phyloP scores from a whole-genome alignment of 2,329 filamentous ascomycete species.

The Cladophialophora exuberans region DNA sequence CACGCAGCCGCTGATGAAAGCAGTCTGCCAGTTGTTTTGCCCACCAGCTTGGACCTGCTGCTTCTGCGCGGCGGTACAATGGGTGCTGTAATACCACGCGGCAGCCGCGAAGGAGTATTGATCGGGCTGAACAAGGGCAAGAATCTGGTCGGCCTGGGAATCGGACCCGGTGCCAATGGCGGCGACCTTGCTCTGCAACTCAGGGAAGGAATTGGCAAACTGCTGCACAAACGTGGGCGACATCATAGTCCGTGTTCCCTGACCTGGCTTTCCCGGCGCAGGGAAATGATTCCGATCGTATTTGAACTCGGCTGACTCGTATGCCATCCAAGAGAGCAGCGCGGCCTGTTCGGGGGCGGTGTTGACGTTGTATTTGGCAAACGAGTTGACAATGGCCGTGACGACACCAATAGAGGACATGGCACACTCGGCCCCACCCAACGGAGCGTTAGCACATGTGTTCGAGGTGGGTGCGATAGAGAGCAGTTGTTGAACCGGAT shows the following conservation, averaged over 20 bases:
- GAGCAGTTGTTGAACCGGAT: slow-evolving; percentile 26
- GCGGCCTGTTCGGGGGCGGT: slow-evolving; percentile 66
- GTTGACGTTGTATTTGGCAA: slow-evolving; percentile 61
- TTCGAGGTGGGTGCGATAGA: slow-evolving; percentile 27
- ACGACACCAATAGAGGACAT: slow-evolving; percentile 18
- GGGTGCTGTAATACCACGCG: slow-evolving; percentile 63
- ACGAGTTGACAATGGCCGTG: slow-evolving; percentile 56
- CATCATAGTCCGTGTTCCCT: slow-evolving; percentile 74
- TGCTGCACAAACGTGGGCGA: slow-evolving; percentile 56
- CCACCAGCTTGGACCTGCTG: slow-evolving; percentile 51
- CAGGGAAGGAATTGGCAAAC: slow-evolving; percentile 57
- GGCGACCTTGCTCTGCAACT: slow-evolving; percentile 42
- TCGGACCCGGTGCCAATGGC: slow-evolving; percentile 41
- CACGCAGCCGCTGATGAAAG: slow-evolving; percentile 60
- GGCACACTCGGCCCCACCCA: slow-evolving; percentile 27
- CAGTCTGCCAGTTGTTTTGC: slow-evolving; percentile 51
- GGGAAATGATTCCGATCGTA: slow-evolving; percentile 69
- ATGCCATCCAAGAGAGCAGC: slow-evolving; percentile 70
- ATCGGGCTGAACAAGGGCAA: slow-evolving; percentile 55
- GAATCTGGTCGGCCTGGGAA: slow-evolving; percentile 38
- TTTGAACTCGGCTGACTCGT: slow-evolving; percentile 70
- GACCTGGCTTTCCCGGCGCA: slow-evolving; percentile 58
- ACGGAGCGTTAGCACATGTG: slow-evolving; percentile 19
- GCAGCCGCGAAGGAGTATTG: slow-evolving; percentile 61
- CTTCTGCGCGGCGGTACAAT: slow-evolving; percentile 54